A percentile compares a stretch with the other conserved stretches of the same genome.
phyloP scores from a whole-genome alignment of 176 grass and related monocot species.

The Secale cereale region DNA sequence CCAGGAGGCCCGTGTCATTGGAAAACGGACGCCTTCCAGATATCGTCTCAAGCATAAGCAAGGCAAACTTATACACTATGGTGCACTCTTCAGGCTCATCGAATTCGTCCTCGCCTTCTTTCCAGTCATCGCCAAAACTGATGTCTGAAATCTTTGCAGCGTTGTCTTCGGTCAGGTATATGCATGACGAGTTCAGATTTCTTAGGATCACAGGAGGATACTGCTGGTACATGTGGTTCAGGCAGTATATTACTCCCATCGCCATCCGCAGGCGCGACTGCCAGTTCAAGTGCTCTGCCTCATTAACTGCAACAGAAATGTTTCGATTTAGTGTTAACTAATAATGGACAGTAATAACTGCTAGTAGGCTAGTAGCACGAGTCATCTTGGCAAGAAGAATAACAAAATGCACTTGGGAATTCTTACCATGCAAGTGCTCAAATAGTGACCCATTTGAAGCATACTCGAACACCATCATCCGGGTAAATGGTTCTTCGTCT shows the following conservation, averaged over 20 bases:
- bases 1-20: constrained; percentile 70
- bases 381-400: not conserved
- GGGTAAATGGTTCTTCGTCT: constrained; percentile 77
- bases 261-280: constrained; percentile 53
- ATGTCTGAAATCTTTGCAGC: constrained; percentile 69
- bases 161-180: constrained; percentile 90
- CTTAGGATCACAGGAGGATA: constrained; percentile 44
- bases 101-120: constrained; percentile 26
- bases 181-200: constrained; percentile 55
- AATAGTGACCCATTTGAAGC: constrained; percentile 87
- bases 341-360: not conserved
- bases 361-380: constrained; percentile 16
- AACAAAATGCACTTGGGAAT: constrained; percentile 11
- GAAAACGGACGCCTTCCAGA: constrained; percentile 83
- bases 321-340: not conserved
- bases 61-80: constrained; percentile 71
- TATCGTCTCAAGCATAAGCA: constrained; percentile 84
- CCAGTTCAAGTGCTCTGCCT: constrained; percentile 88
- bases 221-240: constrained; percentile 55
- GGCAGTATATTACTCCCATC: constrained; percentile 78
- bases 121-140: constrained; percentile 23
- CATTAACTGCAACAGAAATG: constrained; percentile 64
- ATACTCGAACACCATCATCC: constrained; percentile 96
- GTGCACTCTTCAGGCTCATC: constrained; percentile 35
- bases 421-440: constrained; percentile 83